Base-by-base conservation (phyloP, 2,329 filamentous ascomycete species). In the Penicillium sp. region DNA sequence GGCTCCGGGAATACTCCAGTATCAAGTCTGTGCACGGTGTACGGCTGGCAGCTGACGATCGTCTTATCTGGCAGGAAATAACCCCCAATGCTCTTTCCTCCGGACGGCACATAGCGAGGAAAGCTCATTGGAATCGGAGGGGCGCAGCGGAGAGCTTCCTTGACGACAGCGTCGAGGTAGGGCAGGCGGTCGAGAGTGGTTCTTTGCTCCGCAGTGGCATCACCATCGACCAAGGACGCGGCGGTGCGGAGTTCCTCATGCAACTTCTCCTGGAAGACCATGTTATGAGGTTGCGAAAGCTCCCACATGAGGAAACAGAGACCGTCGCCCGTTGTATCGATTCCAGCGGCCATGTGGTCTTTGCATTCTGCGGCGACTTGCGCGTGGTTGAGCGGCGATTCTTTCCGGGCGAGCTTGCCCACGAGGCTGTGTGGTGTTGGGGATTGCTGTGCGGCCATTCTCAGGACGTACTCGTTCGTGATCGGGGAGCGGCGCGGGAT, bases 241-340 rank as follows among this genome's bases (percentile, higher is more conserved):
- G 82, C 81, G 3, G 74, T 69, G 0, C 67, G 69, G 5, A 90
- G 73, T 71, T 91, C 88, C 17, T 79, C 69, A 29, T 82, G 80
- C 4, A 91, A 78, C 3, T 74, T 77, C 11, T 76, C 71, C 72
- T 90, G 88, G 53, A 85, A 78, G 2, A 71, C 62, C 1, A 78
- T 67, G 5, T 84, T 88, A 7, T 81, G 75, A 2, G 87, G 85
- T 65, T 86, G 85, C 1, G 89, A 91, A 2, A 91, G 79, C 71
- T 90, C 85, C 83, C 88, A 89, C 85, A 91, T 88, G 13, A 91
- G 79, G 70, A 91, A 91, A 69, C 88, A 90, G 0, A 91, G 78
- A 0, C 83, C 87, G 66, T 91, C 89, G 17, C 88, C 88, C 0
- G 89, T 91, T 0, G 89, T 91, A 68, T 91, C 89, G 63, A 91